Evolutionary conservation across 1,284 basidiomycete genomes (phyloP).

Genomic region (Leccinum huronense): DNA sequence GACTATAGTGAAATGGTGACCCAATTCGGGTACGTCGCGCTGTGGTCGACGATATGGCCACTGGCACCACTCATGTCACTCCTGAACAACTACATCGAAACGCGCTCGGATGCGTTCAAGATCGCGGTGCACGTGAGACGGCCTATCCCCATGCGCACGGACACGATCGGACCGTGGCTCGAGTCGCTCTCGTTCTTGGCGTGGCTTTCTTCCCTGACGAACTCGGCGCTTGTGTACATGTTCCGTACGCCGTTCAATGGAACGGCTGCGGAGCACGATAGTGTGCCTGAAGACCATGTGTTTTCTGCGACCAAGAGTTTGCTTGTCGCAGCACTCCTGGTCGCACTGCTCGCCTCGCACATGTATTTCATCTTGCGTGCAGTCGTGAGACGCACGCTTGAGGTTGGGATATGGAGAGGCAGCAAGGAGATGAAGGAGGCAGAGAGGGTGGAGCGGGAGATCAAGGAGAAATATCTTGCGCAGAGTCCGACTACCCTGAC

Average conservation of each 20-base stretch:
- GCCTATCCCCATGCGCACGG: conserved; percentile 82
- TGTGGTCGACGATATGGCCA: conserved; percentile 96
- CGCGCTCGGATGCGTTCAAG: conserved; percentile 94
- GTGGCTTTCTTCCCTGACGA: conserved; percentile 85
- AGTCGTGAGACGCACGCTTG: conserved; percentile 68
- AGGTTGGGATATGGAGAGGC: conserved; percentile 72
- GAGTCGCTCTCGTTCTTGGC: conserved; percentile 84
- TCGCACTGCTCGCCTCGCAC: conserved; percentile 79
- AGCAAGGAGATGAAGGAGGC: conserved; percentile 61
- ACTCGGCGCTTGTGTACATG: conserved; percentile 83
- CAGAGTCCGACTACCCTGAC: conserved; percentile 20
- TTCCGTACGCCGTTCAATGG: conserved; percentile 52
- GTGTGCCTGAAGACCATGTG: conserved; percentile 18
- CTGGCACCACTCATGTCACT: conserved; percentile 84
- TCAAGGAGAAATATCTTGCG: conserved; percentile 60
- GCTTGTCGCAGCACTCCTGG: conserved; percentile 65
- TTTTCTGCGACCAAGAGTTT: conserved; percentile 49
- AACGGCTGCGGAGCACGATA: conserved; percentile 6
- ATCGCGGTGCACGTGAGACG: conserved; percentile 84
- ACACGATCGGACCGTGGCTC: conserved; percentile 94
- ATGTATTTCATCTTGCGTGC: conserved; percentile 69
- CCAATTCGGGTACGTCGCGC: conserved; percentile 87
- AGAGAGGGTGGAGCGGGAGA: conserved; percentile 55
- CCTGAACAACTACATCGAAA: conserved; percentile 88
- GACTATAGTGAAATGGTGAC: conserved; percentile 97